Percentiles rank a stretch among this genome's conserved stretches.
Conservation (phyloP, 768 basidiomycete genomes). For the Podaxis sp. region DNA sequence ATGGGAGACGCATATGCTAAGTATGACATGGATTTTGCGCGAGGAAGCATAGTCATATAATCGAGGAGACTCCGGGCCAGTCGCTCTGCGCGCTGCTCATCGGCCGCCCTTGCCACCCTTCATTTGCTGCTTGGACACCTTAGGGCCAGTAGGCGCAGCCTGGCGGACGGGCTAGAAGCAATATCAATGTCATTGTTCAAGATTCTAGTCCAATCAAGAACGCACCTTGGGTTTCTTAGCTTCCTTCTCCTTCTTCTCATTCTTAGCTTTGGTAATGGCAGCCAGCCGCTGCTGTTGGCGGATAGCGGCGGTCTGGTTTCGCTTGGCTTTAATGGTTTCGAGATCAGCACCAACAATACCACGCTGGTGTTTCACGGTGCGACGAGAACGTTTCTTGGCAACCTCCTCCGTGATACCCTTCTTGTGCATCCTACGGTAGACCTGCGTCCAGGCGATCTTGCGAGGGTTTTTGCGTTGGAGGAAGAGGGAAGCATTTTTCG, state of each 20-base stretch:
- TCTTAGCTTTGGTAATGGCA: slow-evolving; percentile 93
- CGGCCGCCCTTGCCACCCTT: slow-evolving; percentile 85
- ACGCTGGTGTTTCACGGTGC: slow-evolving; percentile 96
- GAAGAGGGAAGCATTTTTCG: slow-evolving; percentile 96
- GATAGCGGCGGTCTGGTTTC: slow-evolving; percentile 87
- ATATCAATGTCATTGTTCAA: slow-evolving; percentile 10
- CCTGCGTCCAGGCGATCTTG: slow-evolving; percentile 97
- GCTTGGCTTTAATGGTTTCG: slow-evolving; percentile 84
- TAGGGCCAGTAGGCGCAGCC: slow-evolving; percentile 61
- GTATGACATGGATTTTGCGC: slow-evolving; percentile 25
- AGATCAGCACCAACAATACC: slow-evolving; percentile 98
- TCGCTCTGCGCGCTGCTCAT: slow-evolving; percentile 35
- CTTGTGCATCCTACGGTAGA: slow-evolving; percentile 98
- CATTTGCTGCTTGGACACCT: slow-evolving; percentile 95
- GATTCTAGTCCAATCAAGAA: slow-evolving; percentile 10
- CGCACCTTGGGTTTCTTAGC: slow-evolving; percentile 82
- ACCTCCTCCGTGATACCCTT: slow-evolving; percentile 99
- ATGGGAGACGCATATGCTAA: slow-evolving; percentile 21
- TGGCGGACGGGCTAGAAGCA: slow-evolving; percentile 53
- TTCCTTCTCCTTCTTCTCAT: slow-evolving; percentile 97
- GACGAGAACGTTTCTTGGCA: slow-evolving; percentile 97
- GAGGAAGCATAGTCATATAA: slow-evolving; percentile 26
- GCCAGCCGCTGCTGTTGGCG: slow-evolving; percentile 78
- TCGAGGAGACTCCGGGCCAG: not conserved
- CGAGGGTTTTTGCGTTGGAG: slow-evolving; percentile 99